Percentiles rank a stretch among this genome's conserved stretches.
phyloP scores from a whole-genome alignment of 495 filamentous ascomycete species.

The Talaromyces thailandensis region DNA sequence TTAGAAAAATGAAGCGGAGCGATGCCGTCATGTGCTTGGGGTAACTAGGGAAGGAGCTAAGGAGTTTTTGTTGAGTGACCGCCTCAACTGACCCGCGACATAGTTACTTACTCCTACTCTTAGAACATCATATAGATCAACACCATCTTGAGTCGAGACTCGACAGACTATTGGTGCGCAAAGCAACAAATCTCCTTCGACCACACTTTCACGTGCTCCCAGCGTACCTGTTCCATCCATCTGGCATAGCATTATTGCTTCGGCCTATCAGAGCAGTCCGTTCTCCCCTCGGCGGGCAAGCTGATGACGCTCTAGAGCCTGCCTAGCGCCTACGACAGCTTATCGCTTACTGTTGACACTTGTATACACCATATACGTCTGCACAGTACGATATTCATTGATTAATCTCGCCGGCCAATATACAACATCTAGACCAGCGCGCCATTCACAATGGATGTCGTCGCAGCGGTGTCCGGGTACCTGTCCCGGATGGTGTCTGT shows the following conservation, averaged over 20 bases:
- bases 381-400: not conserved
- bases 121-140: not conserved
- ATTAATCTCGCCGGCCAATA: not conserved
- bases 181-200: not conserved
- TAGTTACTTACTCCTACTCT: conserved; percentile 7
- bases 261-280: not conserved
- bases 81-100: conserved; percentile 6
- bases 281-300: not conserved
- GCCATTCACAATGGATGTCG: conserved; percentile 66
- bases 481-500: conserved; percentile 93
- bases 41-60: not conserved
- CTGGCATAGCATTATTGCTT: not conserved
- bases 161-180: not conserved
- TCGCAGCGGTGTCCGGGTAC: conserved; percentile 87
- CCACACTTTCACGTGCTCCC: not conserved
- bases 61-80: conserved; percentile 6
- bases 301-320: not conserved
- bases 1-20: conserved; percentile 7
- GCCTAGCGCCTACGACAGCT: not conserved
- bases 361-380: not conserved
- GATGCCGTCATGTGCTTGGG: conserved; percentile 19
- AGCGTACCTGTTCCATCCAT: no score
- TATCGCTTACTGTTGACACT: no score
- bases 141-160: not conserved
- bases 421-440: not conserved